These are phyloP conservation scores for Trichoderma arundinaceum DNA, from an alignment of 2,329 filamentous ascomycete species.

Conservation along the genomic window DNA sequence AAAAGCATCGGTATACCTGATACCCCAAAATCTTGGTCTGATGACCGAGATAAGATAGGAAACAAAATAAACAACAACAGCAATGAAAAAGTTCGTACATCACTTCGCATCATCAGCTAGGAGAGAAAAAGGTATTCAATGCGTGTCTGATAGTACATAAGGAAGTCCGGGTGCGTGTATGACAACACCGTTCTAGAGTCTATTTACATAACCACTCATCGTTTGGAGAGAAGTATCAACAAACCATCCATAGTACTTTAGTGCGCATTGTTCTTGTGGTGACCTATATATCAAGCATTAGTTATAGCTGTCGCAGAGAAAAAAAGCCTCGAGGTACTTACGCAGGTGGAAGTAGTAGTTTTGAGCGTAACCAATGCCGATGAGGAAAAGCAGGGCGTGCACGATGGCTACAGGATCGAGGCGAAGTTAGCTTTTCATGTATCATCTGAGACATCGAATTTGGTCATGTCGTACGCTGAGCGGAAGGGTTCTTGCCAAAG, in stretches of 20 bases:
- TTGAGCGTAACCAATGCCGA: constrained; percentile 88
- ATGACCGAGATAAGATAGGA: background rate
- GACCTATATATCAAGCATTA: constrained; percentile 62
- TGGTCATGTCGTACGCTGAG: constrained; percentile 71
- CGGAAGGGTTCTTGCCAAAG: constrained; percentile 93
- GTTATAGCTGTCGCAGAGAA: constrained; percentile 12
- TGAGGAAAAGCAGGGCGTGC: constrained; percentile 79
- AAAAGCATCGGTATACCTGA: background rate
- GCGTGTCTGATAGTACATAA: constrained; percentile 31
- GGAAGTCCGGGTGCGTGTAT: constrained; percentile 24
- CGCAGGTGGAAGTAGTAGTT: constrained; percentile 99
- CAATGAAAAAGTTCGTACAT: background rate
- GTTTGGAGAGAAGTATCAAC: constrained; percentile 37
- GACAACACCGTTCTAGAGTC: constrained; percentile 43
- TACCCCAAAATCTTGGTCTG: background rate
- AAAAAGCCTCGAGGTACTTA: constrained; percentile 60
- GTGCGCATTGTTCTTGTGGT: constrained; percentile 99
- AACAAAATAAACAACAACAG: no score
- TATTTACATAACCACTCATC: constrained; percentile 50
- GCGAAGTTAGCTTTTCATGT: constrained; percentile 32
- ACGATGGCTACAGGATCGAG: constrained; percentile 70
- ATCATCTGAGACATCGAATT: background rate
- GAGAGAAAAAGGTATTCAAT: constrained; percentile 19
- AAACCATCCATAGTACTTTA: constrained; percentile 56
- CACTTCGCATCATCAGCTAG: background rate